A percentile compares a stretch with the other conserved stretches of the same genome.
These are phyloP conservation scores for Peronospora belbahrii DNA, from an alignment of 352 stramenopile genomes.

Conservation along the genomic window DNA sequence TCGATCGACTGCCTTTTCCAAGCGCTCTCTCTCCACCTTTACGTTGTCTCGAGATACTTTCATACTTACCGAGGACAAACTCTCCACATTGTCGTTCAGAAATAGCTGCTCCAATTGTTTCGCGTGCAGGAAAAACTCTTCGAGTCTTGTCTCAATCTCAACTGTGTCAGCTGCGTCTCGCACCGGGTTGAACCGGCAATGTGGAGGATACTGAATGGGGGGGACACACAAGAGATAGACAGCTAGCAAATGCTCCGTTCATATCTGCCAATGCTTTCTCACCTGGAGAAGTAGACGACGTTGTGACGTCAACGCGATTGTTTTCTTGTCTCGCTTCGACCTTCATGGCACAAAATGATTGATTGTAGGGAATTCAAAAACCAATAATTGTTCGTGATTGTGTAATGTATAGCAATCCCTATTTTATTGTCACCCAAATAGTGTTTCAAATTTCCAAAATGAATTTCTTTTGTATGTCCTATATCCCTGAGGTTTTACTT, in stretches of 20 bases:
- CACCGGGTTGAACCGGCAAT: slow-evolving; percentile 79
- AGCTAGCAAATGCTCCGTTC: slow-evolving; percentile 69
- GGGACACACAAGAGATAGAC: slow-evolving; percentile 66
- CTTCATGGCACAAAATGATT: slow-evolving; percentile 15
- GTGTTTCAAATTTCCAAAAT: too few relatives aligned
- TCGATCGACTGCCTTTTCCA: not conserved
- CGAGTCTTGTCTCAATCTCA: slow-evolving; percentile 59
- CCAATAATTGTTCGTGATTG: too few relatives aligned
- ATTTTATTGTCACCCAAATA: too few relatives aligned
- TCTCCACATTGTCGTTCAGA: slow-evolving; percentile 28
- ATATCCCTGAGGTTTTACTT: too few relatives aligned
- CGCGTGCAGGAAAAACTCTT: slow-evolving; percentile 73
- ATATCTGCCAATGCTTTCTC: slow-evolving; percentile 50
- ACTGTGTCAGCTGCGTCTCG: slow-evolving; percentile 69
- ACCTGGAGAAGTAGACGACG: slow-evolving; percentile 12
- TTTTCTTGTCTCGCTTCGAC: slow-evolving; percentile 14
- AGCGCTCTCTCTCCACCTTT: not conserved
- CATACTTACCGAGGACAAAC: slow-evolving; percentile 10
- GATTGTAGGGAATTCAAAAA: too few relatives aligned
- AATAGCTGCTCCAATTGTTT: slow-evolving; percentile 80
- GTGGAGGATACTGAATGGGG: slow-evolving; percentile 75
- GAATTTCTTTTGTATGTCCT: too few relatives aligned
- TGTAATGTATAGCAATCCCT: too few relatives aligned
- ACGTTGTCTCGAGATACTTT: slow-evolving; percentile 2
- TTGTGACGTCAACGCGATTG: not conserved